Base-by-base conservation (phyloP, 208 protist species). In the Leptomonas pyrrhocoris region DNA sequence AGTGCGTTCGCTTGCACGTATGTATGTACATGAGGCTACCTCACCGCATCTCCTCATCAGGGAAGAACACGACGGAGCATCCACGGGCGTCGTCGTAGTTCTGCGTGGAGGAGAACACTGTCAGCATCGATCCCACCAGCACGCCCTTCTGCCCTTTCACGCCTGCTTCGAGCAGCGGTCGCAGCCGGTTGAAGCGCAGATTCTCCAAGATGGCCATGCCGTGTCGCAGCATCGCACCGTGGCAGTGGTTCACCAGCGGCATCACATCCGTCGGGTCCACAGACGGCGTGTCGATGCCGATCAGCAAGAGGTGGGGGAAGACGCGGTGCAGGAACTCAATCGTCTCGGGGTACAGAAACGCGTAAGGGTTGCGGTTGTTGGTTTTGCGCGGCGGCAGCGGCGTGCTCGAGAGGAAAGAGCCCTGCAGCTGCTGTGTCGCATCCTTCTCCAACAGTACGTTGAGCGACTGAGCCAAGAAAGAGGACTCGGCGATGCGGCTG, bases 121-220 rank as follows among this genome's bases (percentile, higher is more conserved):
- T 91, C 27, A 87, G 58, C 34, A 90, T 64, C n/a, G 68, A 60
- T 12, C 87, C 87, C 1, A 72, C 57, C 11, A 79, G 11, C 21
- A 62, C 58, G 13, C 76, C 72, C 1, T 46, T 58, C 31, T n/a
- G 51, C 18, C 31, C 60, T 18, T 65, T 58, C 13, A 46, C 21
- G 2, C 21, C 45, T 2, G 36, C 46, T 5, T 74, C 70, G n/a
- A 88, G 63, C 18, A 65, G 31, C 2, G 75, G 49, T 16, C 75
- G 78, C 11, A 93, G 65, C 7, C 49, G 61, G 21, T 31, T 38
- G 34, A 74, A 87, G 45, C 74, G 43, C 28, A 96, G 64, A 49
- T 91, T 93, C 61, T 94, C 88, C 8, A 96, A 60, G 27, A 92
- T 88, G 15, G 91, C 91, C 7, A 96, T 77, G 15, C 88, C 77